Conservation (phyloP, 2,329 filamentous ascomycete genomes). For the Verticillium tricorpus region DNA sequence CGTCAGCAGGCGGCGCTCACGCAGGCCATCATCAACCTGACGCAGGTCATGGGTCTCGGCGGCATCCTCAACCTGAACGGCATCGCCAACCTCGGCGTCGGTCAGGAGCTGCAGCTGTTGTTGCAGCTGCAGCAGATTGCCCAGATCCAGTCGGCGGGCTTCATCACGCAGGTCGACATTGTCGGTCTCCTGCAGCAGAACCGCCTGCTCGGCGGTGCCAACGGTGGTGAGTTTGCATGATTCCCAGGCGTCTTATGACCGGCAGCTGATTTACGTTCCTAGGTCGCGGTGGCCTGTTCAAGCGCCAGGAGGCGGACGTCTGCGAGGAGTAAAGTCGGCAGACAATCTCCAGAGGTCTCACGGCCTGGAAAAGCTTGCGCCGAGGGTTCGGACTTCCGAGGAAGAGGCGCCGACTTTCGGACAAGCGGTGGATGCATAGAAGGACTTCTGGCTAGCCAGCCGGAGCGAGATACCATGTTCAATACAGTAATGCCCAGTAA, state of each 20-base stretch:
- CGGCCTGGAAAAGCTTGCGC: neutral
- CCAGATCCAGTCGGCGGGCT: conserved; percentile 17
- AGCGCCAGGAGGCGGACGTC: neutral
- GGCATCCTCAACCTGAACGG: conserved; percentile 19
- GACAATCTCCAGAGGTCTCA: neutral
- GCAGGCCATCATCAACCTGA: conserved; percentile 16
- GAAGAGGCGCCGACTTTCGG: neutral
- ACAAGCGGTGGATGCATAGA: neutral
- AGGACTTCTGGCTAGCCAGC: neutral
- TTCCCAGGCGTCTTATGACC: neutral
- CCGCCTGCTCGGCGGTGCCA: conserved; percentile 13
- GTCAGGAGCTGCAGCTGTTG: conserved; percentile 19
- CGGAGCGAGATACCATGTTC: neutral
- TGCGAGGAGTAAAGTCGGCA: neutral
- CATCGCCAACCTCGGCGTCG: conserved; percentile 21
- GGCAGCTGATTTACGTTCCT: neutral
- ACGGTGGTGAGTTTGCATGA: neutral
- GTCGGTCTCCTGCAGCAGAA: conserved; percentile 18
- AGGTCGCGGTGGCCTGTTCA: neutral
- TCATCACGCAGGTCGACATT: conserved; percentile 17
- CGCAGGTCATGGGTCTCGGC: conserved; percentile 22
- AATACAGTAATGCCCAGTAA: neutral
- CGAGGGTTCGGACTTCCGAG: neutral
- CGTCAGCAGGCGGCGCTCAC: conserved; percentile 8
- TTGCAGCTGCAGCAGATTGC: conserved; percentile 21